These are phyloP conservation scores for Leptographium lundbergii DNA, from an alignment of 2,329 filamentous ascomycete genomes.

Conservation along the genomic window DNA sequence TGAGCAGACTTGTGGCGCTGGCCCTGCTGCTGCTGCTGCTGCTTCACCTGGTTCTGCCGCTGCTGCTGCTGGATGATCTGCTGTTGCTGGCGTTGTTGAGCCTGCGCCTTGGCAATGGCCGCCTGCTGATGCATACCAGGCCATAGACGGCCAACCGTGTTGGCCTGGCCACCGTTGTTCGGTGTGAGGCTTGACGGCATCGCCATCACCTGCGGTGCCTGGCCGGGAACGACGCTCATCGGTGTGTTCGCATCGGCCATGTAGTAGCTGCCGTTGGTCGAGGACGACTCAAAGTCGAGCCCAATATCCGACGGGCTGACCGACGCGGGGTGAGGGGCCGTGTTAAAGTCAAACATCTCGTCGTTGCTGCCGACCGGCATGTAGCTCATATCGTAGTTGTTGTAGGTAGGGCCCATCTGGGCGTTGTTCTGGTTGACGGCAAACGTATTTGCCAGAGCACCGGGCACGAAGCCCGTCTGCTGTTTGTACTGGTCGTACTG, in stretches of 20 bases:
- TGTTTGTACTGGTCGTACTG: constrained; percentile 94
- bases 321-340: constrained; percentile 46
- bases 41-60: constrained; percentile 18
- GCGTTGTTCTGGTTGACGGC: constrained; percentile 55
- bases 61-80: constrained; percentile 43
- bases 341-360: constrained; percentile 61
- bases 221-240: constrained; percentile 48
- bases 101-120: constrained; percentile 60
- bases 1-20: constrained; percentile 37
- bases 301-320: constrained; percentile 54
- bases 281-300: constrained; percentile 50
- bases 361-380: constrained; percentile 44
- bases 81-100: constrained; percentile 55
- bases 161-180: constrained; percentile 28
- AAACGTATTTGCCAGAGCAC: constrained; percentile 68
- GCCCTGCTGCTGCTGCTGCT: constrained; percentile 18
- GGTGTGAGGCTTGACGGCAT: constrained; percentile 33
- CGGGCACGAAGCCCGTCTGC: constrained; percentile 82
- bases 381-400: constrained; percentile 33
- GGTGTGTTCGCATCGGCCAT: neutral
- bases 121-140: constrained; percentile 91
- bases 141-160: constrained; percentile 62
- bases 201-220: constrained; percentile 41
- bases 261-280: constrained; percentile 36
- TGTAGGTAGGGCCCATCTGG: constrained; percentile 39